A percentile compares a stretch with the other conserved stretches of the same genome.
Evolutionary conservation across 495 filamentous ascomycete genomes (phyloP).

Genomic region (Aspergillus asperescens): DNA sequence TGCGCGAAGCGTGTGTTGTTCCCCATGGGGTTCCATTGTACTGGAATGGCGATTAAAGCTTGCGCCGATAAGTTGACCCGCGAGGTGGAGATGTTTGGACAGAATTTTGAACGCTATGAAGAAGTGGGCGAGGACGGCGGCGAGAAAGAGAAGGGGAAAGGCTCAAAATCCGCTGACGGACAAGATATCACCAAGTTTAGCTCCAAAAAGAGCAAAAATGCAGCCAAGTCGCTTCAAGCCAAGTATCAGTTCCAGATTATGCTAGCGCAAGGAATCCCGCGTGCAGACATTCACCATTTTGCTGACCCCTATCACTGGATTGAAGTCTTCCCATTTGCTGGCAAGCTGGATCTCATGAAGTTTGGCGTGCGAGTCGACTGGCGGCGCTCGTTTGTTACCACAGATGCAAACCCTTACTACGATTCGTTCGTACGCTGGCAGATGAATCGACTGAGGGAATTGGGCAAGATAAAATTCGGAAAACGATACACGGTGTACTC

Average conservation of each 20-base stretch:
- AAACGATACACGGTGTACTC: slow-evolving; percentile 93
- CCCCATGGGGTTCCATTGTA: slow-evolving; percentile 92
- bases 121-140: slow-evolving; percentile 48
- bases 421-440: slow-evolving; percentile 96
- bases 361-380: slow-evolving; percentile 87
- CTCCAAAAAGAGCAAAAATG: slow-evolving; percentile 96
- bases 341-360: slow-evolving; percentile 72
- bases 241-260: slow-evolving; percentile 90
- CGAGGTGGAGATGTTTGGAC: slow-evolving; percentile 84
- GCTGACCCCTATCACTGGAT: slow-evolving; percentile 86
- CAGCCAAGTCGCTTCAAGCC: slow-evolving; percentile 82
- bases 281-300: slow-evolving; percentile 84
- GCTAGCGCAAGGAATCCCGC: slow-evolving; percentile 75
- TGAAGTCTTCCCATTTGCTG: slow-evolving; percentile 77
- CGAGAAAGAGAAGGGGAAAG: too few species aligned
- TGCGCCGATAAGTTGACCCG: slow-evolving; percentile 90
- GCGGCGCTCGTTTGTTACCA: slow-evolving; percentile 87
- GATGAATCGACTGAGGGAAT: slow-evolving; percentile 86
- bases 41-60: slow-evolving; percentile 96
- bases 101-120: slow-evolving; percentile 72
- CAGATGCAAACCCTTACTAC: slow-evolving; percentile 95
- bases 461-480: slow-evolving; percentile 90
- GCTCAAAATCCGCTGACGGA: too few species aligned
- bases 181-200: too few species aligned
- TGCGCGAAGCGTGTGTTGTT: slow-evolving; percentile 81